Evolutionary conservation across 1,284 basidiomycete species (phyloP), one percentile per base, ranked within the genome.

Genomic region (Ceratobasidium sp.): DNA sequence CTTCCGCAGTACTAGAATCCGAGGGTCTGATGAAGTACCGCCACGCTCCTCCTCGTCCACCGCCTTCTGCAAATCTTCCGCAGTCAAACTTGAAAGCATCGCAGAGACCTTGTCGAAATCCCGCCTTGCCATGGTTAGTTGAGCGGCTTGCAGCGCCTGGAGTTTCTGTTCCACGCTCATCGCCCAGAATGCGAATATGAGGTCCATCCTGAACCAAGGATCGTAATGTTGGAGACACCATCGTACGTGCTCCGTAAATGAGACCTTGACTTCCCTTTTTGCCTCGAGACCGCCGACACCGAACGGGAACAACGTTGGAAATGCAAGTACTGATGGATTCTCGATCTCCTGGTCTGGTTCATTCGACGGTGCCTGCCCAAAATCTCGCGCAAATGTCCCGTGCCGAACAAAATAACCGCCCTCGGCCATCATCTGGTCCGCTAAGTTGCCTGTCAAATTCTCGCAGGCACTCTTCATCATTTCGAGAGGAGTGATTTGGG

Each of bases 281-380:
- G 78, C 80, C 71, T 88, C 86, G 27, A 86, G 78, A 0, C 86
- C 85, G 0, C 87, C 87, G 1, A 41, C 12, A 0, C 85, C 87
- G 80, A 86, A 88, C 0, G 87, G 87, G 77, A 86, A 88, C 0
- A 87, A 80, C 0, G 60, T 41, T 0, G 84, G 86, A 78, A 84
- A 88, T 2, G 83, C 82, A 7, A 82, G 82, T 14, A 84, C 79
- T 0, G 85, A 80, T 57, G 81, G 81, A 59, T 64, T 80, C 18
- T 50, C 16, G 0, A 2, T 23, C n/a, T 52, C 46, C 20, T 33
- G 4, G 4, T 38, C 38, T 3, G 38, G 10, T 55, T 20, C 4
- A 23, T 35, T 48, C 7, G 27, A 20, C 20, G 8, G 4, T 46
- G 57, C 8, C 20, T 2, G 14, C 52, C 14, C 8, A 23, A n/a